Evolutionary conservation across 2,329 filamentous ascomycete genomes (phyloP), one percentile per base, ranked within the genome.

Genomic region (Cladosporium sp.): DNA sequence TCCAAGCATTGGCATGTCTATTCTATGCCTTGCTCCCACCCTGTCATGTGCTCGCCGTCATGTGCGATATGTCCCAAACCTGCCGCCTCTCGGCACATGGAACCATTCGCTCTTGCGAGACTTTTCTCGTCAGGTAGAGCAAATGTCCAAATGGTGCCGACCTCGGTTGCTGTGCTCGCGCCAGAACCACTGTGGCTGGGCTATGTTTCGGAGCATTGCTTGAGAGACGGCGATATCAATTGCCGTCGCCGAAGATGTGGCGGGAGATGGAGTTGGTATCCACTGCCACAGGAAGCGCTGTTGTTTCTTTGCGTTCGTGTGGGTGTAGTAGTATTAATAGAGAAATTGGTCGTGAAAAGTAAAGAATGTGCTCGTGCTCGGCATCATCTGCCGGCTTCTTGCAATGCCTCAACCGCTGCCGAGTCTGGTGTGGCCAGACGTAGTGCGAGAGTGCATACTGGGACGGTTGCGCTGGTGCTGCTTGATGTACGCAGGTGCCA

Each of bases 291-390:
- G 22, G 22, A 28, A 28, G 22, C 22, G 22, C 22, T 28, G 22
- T 28, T 28, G 22, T 28, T 28, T 4, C 22, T 28, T 28, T 28
- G 22, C 22, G 22, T 28, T 28, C 22, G 22, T 28, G 22, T 28
- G 22, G 22, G 22, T 28, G 22, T 50, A 50, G 43, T 43, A 43
- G 11, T 31, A 50, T 50, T 50, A 43, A 38, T 38, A 38, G 22
- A 37, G 16, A 43, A 22, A 37, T 37, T 11, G 43, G 40, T 50
- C 48, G 48, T 50, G 37, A 50, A 43, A 50, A 43, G 28, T 49
- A 50, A 50, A 43, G 48, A 50, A 37, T 50, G 48, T 50, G 48
- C 13, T 49, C 46, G 37, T 50, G 48, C 40, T 43, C 48, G 48
- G 40, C 48, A 50, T 28, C 35, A 40, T 7, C 11, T 13, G 48